Evolutionary conservation across 768 basidiomycete species (phyloP).

Genomic region (Tylopilus felleus): DNA sequence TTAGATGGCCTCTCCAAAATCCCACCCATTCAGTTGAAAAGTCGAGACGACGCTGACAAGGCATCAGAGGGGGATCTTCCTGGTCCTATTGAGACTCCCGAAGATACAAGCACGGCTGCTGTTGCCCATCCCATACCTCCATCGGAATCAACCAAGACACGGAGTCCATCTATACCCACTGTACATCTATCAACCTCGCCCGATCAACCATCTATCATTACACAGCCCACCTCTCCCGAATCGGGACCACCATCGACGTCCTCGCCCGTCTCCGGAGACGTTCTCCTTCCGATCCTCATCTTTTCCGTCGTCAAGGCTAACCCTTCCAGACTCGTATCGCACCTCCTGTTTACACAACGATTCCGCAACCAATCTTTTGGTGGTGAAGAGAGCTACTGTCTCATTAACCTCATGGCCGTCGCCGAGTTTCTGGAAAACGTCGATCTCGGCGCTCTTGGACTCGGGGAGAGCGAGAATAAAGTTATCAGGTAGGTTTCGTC

Average conservation of each 20-base stretch:
- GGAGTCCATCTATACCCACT: constrained; percentile 7
- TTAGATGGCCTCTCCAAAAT: constrained; percentile 72
- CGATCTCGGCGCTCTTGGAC: constrained; percentile 68
- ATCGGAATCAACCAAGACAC: neutral
- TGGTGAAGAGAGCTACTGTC: constrained; percentile 85
- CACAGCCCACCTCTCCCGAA: constrained; percentile 11
- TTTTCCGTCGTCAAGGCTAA: constrained; percentile 93
- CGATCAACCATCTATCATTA: neutral
- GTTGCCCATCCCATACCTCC: constrained; percentile 5
- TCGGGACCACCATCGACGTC: constrained; percentile 13
- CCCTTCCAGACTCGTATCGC: constrained; percentile 70
- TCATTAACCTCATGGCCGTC: constrained; percentile 93
- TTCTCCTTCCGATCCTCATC: constrained; percentile 90
- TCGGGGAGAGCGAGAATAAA: constrained; percentile 56
- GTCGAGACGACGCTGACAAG: constrained; percentile 41
- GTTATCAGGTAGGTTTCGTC: constrained; percentile 49
- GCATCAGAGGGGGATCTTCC: neutral
- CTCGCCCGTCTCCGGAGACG: constrained; percentile 76
- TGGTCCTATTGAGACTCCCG: neutral
- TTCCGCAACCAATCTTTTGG: constrained; percentile 31
- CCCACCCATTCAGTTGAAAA: constrained; percentile 71
- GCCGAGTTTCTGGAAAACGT: constrained; percentile 96
- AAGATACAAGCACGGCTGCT: neutral
- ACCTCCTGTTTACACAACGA: constrained; percentile 39
- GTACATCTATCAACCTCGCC: constrained; percentile 5